Conservation (phyloP, 345 rosid genomes). For the Salix koriyanagi region DNA sequence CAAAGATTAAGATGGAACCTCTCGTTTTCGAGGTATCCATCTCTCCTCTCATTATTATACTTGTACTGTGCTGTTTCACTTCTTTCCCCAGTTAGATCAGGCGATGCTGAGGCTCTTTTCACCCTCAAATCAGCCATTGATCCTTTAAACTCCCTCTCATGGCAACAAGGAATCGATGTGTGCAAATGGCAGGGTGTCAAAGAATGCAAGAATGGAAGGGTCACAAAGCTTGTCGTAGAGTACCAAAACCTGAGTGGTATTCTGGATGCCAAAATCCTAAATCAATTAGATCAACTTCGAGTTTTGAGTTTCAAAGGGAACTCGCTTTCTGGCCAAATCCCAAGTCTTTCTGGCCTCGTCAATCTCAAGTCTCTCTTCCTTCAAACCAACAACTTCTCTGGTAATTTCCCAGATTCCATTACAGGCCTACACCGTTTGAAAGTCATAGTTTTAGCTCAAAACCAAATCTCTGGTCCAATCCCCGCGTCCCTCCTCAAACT, state of each 20-base stretch:
- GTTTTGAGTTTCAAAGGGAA: constrained; percentile 87
- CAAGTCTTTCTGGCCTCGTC: constrained; percentile 53
- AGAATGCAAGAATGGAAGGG: constrained; percentile 69
- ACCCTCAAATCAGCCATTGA: constrained; percentile 65
- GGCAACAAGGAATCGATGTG: constrained; percentile 45
- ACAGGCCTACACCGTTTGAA: constrained; percentile 71
- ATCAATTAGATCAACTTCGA: constrained; percentile 73
- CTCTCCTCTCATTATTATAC: constrained; percentile 23
- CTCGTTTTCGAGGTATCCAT: constrained; percentile 27
- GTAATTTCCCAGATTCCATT: constrained; percentile 62
- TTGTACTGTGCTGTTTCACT: constrained; percentile 14
- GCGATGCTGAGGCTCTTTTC: constrained; percentile 60
- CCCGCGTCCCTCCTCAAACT: constrained; percentile 59
- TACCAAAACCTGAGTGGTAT: constrained; percentile 58
- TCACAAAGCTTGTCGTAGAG: constrained; percentile 80
- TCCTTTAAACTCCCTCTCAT: constrained; percentile 49
- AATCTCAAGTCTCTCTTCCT: constrained; percentile 83
- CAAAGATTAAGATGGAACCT: constrained; percentile 21
- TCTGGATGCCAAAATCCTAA: constrained; percentile 44
- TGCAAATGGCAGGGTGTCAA: constrained; percentile 80
- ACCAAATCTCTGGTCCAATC: constrained; percentile 58
- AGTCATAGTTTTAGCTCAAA: constrained; percentile 49
- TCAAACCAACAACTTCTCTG: constrained; percentile 65
- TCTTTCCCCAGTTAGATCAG: constrained; percentile 52
- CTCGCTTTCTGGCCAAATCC: constrained; percentile 70